A percentile compares a stretch with the other conserved stretches of the same genome.
Evolutionary conservation across 2,329 filamentous ascomycete genomes (phyloP).

Genomic region (Hymenoscyphus fraxineus): DNA sequence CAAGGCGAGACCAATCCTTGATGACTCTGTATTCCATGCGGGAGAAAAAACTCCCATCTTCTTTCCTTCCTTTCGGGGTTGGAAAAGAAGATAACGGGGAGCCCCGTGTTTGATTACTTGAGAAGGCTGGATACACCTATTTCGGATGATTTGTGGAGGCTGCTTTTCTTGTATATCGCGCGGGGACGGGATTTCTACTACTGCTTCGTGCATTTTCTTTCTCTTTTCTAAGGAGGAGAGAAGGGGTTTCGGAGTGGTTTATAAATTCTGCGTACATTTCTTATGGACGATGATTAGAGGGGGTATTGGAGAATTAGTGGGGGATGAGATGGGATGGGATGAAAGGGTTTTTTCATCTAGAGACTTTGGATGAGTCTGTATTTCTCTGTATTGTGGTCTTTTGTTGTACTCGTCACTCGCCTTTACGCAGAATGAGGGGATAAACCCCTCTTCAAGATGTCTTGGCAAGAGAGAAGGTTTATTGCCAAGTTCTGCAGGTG

Average conservation of each 20-base stretch:
- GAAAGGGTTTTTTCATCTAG: not conserved
- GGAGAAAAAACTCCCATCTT: conserved; percentile 45
- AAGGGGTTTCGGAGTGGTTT: not conserved
- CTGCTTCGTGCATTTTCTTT: not conserved
- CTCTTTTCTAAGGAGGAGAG: not conserved
- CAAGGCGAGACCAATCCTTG: conserved; percentile 73
- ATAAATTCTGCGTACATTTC: not conserved
- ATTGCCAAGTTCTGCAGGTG: too few species aligned
- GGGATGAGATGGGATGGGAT: not conserved
- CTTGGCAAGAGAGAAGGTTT: too few species aligned
- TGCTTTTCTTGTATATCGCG: not conserved
- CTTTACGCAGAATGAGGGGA: too few species aligned
- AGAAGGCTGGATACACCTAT: not conserved
- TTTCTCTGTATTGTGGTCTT: too few species aligned
- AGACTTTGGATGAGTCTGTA: too few species aligned
- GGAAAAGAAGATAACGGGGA: not conserved
- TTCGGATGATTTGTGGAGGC: conserved; percentile 1
- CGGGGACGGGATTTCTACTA: conserved; percentile 1
- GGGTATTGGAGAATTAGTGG: not conserved
- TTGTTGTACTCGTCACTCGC: too few species aligned
- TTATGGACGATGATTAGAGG: not conserved
- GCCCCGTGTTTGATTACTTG: not conserved
- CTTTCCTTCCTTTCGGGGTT: not conserved
- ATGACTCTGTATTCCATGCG: conserved; percentile 71
- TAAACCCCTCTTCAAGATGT: too few species aligned